A percentile compares a stretch with the other conserved stretches of the same genome.
Evolutionary conservation across 176 grass and related monocot species (phyloP).

Genomic region (Eleusine indica): DNA sequence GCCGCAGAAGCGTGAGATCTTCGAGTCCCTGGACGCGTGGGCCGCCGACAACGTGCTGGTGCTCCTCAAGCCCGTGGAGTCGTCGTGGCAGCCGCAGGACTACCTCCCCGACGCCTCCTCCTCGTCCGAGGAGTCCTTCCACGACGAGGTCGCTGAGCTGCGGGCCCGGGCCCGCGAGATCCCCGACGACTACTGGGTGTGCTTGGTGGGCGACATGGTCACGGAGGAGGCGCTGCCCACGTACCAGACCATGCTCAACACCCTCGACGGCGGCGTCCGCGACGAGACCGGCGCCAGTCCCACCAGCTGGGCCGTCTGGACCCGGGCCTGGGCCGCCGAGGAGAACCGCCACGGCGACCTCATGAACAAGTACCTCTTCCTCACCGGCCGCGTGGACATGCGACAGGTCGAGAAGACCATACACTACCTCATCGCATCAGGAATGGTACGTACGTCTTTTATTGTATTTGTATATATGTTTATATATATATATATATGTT

Average conservation of each 20-base stretch:
- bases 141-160: conserved; percentile 30
- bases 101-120: conserved; percentile 33
- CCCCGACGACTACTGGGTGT: conserved; percentile 36
- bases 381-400: conserved; percentile 41
- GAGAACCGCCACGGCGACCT: conserved; percentile 51
- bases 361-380: conserved; percentile 46
- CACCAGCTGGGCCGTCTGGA: conserved; percentile 48
- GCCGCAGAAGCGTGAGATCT: conserved; percentile 56
- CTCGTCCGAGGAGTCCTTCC: conserved; percentile 5
- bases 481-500: too few species aligned
- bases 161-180: conserved; percentile 4
- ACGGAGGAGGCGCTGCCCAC: conserved; percentile 50
- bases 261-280: conserved; percentile 46
- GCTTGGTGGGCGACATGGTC: conserved; percentile 46
- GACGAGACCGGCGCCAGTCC: conserved; percentile 44
- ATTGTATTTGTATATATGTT: too few species aligned
- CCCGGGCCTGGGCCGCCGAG: conserved; percentile 41
- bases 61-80: conserved; percentile 46
- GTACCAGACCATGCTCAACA: conserved; percentile 58
- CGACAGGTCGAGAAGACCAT: conserved; percentile 44
- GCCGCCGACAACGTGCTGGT: conserved; percentile 42
- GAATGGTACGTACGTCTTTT: conserved; percentile 8
- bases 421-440: conserved; percentile 42
- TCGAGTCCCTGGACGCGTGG: conserved; percentile 39
- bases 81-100: conserved; percentile 66